These are phyloP conservation scores for Moringa oleifera DNA, from an alignment of 345 rosid genomes.

Conservation along the genomic window DNA sequence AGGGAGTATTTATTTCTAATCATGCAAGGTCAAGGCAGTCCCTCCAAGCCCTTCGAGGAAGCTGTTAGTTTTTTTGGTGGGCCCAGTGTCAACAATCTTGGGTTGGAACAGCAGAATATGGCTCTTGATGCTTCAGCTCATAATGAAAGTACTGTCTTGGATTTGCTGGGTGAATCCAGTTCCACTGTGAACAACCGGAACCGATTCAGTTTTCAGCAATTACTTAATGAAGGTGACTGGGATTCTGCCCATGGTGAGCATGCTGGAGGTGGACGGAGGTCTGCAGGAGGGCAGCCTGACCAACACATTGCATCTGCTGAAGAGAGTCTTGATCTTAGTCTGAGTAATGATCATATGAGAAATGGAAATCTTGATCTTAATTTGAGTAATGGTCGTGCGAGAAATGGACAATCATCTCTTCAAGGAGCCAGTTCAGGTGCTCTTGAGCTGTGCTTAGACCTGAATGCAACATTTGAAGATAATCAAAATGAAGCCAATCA, in stretches of 20 bases:
- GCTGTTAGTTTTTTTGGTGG: no score
- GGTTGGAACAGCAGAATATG: not conserved
- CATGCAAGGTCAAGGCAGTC: not conserved
- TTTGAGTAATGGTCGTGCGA: not conserved
- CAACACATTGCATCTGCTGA: no score
- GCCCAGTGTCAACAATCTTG: no score
- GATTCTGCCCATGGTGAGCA: no score
- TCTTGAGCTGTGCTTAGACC: not conserved
- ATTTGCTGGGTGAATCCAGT: not conserved
- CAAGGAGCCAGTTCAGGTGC: not conserved
- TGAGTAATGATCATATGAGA: not conserved
- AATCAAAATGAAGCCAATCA: not conserved
- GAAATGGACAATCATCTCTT: not conserved
- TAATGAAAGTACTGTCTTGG: no score
- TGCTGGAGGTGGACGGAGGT: no score
- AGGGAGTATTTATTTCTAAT: not conserved
- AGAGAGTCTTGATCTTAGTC: no score
- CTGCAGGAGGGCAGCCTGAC: no score
- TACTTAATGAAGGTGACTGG: not conserved
- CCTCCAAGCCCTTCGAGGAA: no score
- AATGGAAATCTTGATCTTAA: no score
- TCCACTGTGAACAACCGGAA: not conserved
- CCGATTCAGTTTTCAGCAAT: not conserved
- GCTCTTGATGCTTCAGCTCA: not conserved
- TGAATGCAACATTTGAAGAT: not conserved